Conservation (phyloP, 169 alveolate genomes). For the Perkinsus chesapeaki region DNA sequence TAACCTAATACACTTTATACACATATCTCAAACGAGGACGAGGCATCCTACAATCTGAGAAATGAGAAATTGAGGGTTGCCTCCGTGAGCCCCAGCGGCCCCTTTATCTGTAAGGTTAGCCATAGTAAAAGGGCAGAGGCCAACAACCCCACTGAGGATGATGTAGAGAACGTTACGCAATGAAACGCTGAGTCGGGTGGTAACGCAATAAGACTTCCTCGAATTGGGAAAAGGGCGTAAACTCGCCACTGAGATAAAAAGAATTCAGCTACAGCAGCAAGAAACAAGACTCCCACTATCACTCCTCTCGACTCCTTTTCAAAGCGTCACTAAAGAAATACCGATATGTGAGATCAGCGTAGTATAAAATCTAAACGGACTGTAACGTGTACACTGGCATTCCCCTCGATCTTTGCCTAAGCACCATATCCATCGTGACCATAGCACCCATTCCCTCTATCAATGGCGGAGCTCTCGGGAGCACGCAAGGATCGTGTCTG, state of each 20-base stretch:
- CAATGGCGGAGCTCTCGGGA: constrained; percentile 61
- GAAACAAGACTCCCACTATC: no score
- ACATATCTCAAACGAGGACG: background rate
- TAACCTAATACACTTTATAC: background rate
- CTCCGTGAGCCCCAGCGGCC: background rate
- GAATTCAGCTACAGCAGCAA: no score
- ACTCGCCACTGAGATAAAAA: no score
- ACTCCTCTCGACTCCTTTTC: background rate
- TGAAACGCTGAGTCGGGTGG: no score
- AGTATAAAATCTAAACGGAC: background rate
- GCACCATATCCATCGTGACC: constrained; percentile 7
- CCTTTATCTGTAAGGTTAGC: background rate
- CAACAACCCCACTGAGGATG: no score
- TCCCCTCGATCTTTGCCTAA: background rate
- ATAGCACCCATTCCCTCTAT: constrained; percentile 62
- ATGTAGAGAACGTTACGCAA: no score
- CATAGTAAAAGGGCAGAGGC: background rate
- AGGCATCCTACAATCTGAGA: background rate
- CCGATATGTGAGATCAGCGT: background rate
- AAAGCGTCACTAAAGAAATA: background rate
- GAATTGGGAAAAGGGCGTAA: no score
- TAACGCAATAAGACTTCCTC: no score
- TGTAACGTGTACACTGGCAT: background rate
- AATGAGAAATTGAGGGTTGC: background rate
- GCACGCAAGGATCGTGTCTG: constrained; percentile 67